phyloP scores from a whole-genome alignment of 202 grass and related monocot genomes.

The Brachypodium distachyon region DNA sequence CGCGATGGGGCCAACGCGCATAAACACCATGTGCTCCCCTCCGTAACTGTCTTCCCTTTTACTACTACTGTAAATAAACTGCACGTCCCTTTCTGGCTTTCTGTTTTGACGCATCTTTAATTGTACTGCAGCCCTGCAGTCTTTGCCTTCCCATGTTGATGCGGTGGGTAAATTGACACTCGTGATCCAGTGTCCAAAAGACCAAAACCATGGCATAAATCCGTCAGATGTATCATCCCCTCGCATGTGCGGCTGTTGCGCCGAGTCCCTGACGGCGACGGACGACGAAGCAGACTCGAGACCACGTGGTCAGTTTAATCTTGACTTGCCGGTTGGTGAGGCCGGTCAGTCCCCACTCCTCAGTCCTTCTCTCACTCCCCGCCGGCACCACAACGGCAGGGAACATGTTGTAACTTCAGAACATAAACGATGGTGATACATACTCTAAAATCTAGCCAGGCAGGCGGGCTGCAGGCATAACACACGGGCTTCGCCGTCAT shows the following conservation, averaged over 20 bases:
- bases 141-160: not conserved
- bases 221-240: not conserved
- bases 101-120: not conserved
- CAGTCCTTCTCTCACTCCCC: not conserved
- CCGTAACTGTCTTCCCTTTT: not conserved
- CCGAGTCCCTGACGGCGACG: not conserved
- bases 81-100: not conserved
- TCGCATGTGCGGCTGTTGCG: not conserved
- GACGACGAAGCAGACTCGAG: not conserved
- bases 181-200: too few relatives aligned
- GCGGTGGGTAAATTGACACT: not conserved
- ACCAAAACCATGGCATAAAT: not conserved
- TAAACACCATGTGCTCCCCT: not conserved
- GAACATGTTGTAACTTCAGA: too few relatives aligned
- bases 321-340: constrained; percentile 21
- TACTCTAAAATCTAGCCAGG: too few relatives aligned
- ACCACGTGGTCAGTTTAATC: constrained; percentile 8
- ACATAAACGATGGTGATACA: not conserved
- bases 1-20: constrained; percentile 12
- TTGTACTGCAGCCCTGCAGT: not conserved
- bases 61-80: too few relatives aligned
- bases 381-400: not conserved
- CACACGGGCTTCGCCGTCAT: too few relatives aligned
- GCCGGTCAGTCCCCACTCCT: not conserved
- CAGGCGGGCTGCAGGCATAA: too few relatives aligned